These are phyloP conservation scores for Moniliophthora roreri DNA, from an alignment of 1,284 basidiomycete genomes.

Conservation along the genomic window DNA sequence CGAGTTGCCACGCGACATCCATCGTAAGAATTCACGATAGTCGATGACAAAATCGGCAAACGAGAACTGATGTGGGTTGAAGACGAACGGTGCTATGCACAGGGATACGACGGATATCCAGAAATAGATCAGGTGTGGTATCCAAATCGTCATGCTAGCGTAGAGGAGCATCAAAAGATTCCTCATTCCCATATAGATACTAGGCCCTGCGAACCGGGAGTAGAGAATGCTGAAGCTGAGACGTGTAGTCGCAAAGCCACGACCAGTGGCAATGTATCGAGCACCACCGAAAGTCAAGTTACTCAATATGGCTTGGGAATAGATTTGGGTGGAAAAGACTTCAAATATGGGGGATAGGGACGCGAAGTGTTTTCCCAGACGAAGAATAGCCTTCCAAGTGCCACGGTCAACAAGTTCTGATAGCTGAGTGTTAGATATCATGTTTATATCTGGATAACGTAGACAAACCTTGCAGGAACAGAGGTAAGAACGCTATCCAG, in stretches of 20 bases:
- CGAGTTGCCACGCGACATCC: conserved; percentile 98
- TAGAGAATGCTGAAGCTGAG: conserved; percentile 94
- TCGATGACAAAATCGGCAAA: conserved; percentile 96
- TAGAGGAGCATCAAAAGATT: conserved; percentile 89
- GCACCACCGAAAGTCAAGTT: conserved; percentile 96
- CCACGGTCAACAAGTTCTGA: conserved; percentile 92
- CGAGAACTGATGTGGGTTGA: conserved; percentile 98
- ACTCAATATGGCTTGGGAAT: conserved; percentile 92
- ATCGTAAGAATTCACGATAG: conserved; percentile 94
- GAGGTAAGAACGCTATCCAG: conserved; percentile 91
- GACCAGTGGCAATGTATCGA: conserved; percentile 95
- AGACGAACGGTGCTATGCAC: conserved; percentile 92
- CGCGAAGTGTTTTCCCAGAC: conserved; percentile 91
- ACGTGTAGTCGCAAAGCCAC: conserved; percentile 94
- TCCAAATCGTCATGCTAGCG: conserved; percentile 90
- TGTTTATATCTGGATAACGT: conserved; percentile 31
- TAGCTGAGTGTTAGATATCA: background rate
- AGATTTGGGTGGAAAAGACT: conserved; percentile 97
- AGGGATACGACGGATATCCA: conserved; percentile 92
- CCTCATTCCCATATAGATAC: conserved; percentile 95
- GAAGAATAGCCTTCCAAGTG: conserved; percentile 90
- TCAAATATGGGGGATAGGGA: conserved; percentile 95
- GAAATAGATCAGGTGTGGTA: conserved; percentile 95
- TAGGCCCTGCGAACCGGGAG: conserved; percentile 96
- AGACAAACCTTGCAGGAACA: conserved; percentile 87